These are phyloP conservation scores for Cymbopogon flexuosus DNA, from an alignment of 202 grass and related monocot species.

Conservation along the genomic window DNA sequence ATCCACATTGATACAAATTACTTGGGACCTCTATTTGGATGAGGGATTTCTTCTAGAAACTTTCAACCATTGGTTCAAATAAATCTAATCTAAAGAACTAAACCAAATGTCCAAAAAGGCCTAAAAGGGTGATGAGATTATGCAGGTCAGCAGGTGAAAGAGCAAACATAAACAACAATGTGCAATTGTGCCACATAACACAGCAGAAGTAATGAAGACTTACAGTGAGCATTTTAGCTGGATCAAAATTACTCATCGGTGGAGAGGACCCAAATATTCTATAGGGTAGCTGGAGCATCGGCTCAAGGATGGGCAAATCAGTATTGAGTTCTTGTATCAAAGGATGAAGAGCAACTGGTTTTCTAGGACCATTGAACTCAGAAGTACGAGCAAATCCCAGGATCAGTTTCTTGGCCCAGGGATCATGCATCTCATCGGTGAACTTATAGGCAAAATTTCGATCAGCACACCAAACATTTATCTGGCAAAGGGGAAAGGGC, in stretches of 20 bases:
- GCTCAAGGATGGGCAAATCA: conserved; percentile 49
- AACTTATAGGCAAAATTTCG: conserved; percentile 84
- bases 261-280: conserved; percentile 98
- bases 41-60: neutral
- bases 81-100: neutral
- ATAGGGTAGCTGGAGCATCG: conserved; percentile 74
- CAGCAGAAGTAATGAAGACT: conserved; percentile 25
- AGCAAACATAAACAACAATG: neutral
- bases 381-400: conserved; percentile 93
- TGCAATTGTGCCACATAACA: conserved; percentile 10
- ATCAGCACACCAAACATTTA: conserved; percentile 72
- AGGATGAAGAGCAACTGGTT: conserved; percentile 59
- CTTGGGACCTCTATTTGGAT: neutral
- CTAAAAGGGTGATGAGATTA: neutral
- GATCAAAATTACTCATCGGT: conserved; percentile 93
- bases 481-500: conserved; percentile 36
- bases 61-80: neutral
- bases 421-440: conserved; percentile 80
- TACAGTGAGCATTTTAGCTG: conserved; percentile 99
- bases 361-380: conserved; percentile 88
- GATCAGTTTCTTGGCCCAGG: conserved; percentile 89
- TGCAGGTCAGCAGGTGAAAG: neutral
- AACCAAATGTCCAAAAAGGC: neutral
- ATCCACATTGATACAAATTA: conserved; percentile 7
- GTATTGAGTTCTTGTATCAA: conserved; percentile 74